A percentile compares a stretch with the other conserved stretches of the same genome.
Evolutionary conservation across 441 rosid species (phyloP).

Genomic region (Corymbia calophylla): DNA sequence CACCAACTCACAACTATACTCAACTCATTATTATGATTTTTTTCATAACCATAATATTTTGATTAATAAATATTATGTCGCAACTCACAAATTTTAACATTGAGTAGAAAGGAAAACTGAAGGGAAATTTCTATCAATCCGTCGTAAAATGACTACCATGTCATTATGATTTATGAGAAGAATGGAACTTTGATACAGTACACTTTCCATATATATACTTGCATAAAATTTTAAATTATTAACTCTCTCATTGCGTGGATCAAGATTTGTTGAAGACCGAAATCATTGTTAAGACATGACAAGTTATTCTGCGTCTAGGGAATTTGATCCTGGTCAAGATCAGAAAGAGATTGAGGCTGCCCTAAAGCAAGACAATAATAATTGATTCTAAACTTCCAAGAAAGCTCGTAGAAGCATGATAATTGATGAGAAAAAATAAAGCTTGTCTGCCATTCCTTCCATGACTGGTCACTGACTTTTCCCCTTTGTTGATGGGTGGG

Average conservation of each 20-base stretch:
- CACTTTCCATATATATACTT: not conserved
- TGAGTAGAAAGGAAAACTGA: not conserved
- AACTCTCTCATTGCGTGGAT: too few relatives aligned
- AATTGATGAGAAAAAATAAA: too few relatives aligned
- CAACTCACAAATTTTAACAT: not conserved
- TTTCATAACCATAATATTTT: too few relatives aligned
- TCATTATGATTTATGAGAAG: not conserved
- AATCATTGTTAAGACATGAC: fast-evolving
- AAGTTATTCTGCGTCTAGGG: not conserved
- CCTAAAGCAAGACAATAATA: not conserved
- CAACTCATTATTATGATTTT: too few relatives aligned
- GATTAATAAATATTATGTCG: too few relatives aligned
- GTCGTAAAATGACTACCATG: not conserved
- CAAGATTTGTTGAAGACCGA: fast-evolving
- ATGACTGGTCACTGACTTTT: too few relatives aligned
- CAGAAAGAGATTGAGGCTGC: not conserved
- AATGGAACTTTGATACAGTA: not conserved
- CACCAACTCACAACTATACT: too few relatives aligned
- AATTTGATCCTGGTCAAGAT: not conserved
- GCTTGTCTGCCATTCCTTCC: too few relatives aligned
- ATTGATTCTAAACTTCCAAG: not conserved
- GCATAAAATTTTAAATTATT: too few relatives aligned
- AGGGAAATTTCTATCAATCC: too few relatives aligned
- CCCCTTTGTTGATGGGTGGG: too few relatives aligned
- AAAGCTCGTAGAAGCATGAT: not conserved